These are phyloP conservation scores for Geum urbanum DNA, from an alignment of 306 rosid genomes.

Conservation along the genomic window DNA sequence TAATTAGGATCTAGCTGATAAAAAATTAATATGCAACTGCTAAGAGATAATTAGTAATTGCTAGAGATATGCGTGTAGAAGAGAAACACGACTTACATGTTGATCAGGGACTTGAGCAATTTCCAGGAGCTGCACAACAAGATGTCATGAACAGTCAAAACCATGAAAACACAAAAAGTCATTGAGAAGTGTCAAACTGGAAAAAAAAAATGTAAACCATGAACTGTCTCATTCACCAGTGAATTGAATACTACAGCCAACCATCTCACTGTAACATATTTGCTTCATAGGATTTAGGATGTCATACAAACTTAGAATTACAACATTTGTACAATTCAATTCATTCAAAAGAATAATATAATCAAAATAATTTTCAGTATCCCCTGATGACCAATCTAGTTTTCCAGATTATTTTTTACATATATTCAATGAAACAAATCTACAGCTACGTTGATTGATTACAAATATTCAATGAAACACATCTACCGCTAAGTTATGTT, in stretches of 20 bases:
- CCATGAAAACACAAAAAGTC: background rate
- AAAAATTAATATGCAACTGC: background rate
- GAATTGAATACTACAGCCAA: background rate
- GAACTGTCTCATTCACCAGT: background rate
- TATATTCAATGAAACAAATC: background rate
- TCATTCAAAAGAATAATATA: too few species aligned
- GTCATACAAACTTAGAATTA: background rate
- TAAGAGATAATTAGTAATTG: background rate
- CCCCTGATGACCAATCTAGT: background rate
- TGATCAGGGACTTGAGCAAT: conserved; percentile 96
- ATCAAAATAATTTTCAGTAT: background rate
- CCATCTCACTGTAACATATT: background rate
- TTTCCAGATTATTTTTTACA: background rate
- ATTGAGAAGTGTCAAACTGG: background rate
- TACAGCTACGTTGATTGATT: background rate
- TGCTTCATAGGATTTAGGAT: too few species aligned
- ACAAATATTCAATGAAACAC: background rate
- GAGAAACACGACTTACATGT: conserved; percentile 56
- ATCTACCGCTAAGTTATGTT: background rate
- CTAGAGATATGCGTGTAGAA: conserved; percentile 10
- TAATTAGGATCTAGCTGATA: background rate
- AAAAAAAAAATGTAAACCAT: background rate
- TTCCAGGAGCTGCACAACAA: conserved; percentile 81
- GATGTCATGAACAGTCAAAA: background rate
- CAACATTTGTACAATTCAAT: background rate